phyloP scores from a whole-genome alignment of 2,329 filamentous ascomycete species.

The Pyrenochaeta sp. region DNA sequence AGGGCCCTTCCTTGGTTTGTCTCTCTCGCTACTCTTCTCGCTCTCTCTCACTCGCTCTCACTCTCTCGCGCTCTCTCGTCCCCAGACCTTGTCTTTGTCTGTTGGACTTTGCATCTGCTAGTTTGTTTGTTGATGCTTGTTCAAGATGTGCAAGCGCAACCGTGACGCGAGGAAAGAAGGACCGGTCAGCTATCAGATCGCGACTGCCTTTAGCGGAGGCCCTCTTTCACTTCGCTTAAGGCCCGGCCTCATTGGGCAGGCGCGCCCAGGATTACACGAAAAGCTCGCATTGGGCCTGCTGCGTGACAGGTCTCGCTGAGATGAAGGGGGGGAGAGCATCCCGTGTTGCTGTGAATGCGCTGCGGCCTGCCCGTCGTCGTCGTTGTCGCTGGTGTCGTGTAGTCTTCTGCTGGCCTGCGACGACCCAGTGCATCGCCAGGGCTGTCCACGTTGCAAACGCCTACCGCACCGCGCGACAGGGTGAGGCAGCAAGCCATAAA shows the following conservation, averaged over 20 bases:
- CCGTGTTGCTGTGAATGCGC: conserved; percentile 2
- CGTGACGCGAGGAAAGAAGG: background rate
- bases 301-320: conserved; percentile 25
- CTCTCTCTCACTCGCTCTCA: no score
- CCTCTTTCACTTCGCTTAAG: conserved; percentile 33
- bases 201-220: conserved; percentile 14
- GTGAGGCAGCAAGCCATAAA: conserved; percentile 28
- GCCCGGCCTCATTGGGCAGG: conserved; percentile 29
- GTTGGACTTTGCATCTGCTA: no score
- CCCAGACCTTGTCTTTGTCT: no score
- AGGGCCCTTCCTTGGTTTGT: no score
- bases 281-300: conserved; percentile 12
- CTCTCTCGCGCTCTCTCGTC: no score
- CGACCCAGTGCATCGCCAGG: conserved; percentile 11
- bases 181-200: conserved; percentile 16
- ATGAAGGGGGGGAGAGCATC: conserved; percentile 28
- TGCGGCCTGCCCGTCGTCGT: background rate
- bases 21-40: no score
- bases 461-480: conserved; percentile 30
- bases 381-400: no score
- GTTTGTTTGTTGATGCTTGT: no score
- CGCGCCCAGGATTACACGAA: conserved; percentile 24
- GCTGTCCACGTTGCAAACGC: conserved; percentile 32
- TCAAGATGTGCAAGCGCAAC: background rate
- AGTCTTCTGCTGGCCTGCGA: no score